A percentile compares a stretch with the other conserved stretches of the same genome.
These are phyloP conservation scores for Leucogyrophana mollusca DNA, from an alignment of 768 basidiomycete genomes.

Conservation along the genomic window DNA sequence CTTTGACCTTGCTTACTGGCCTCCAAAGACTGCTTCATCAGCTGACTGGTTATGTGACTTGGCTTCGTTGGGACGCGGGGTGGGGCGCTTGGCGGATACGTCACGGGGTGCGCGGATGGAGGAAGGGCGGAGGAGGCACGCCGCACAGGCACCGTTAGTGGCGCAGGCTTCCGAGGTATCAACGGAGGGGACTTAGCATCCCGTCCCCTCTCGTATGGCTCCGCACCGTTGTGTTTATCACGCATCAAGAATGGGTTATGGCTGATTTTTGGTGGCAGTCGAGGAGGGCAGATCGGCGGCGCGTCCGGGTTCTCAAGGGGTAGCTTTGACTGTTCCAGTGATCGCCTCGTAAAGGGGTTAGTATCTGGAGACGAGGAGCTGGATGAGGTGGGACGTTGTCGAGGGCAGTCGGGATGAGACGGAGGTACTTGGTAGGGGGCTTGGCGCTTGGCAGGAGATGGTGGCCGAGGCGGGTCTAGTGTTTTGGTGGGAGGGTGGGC, in stretches of 20 bases:
- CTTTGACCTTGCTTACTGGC: constrained; percentile 71
- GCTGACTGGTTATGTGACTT: constrained; percentile 53
- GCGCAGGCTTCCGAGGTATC: constrained; percentile 36
- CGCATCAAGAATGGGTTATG: constrained; percentile 31
- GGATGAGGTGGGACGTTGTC: constrained; percentile 14
- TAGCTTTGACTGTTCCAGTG: constrained; percentile 12
- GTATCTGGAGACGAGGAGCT: constrained; percentile 22
- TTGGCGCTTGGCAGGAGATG: constrained; percentile 22
- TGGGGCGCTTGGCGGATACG: constrained; percentile 5
- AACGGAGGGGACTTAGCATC: constrained; percentile 26
- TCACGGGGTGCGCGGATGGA: constrained; percentile 1
- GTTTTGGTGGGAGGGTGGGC: constrained; percentile 16
- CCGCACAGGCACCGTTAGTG: constrained; percentile 14
- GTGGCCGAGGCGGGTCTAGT: constrained; percentile 5
- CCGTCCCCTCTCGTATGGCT: not conserved
- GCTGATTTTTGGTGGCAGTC: constrained; percentile 17
- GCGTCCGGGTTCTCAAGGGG: constrained; percentile 8
- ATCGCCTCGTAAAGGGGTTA: constrained; percentile 26
- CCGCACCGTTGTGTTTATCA: constrained; percentile 13
- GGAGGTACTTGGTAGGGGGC: constrained; percentile 19
- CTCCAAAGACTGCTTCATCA: constrained; percentile 74
- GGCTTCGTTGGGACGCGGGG: constrained; percentile 24
- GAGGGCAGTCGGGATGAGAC: constrained; percentile 26
- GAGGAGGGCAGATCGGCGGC: constrained; percentile 7
- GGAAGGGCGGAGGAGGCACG: constrained; percentile 12